A percentile compares a stretch with the other conserved stretches of the same genome.
phyloP scores from a whole-genome alignment of 2,329 filamentous ascomycete genomes.

The Colletotrichum musicola region DNA sequence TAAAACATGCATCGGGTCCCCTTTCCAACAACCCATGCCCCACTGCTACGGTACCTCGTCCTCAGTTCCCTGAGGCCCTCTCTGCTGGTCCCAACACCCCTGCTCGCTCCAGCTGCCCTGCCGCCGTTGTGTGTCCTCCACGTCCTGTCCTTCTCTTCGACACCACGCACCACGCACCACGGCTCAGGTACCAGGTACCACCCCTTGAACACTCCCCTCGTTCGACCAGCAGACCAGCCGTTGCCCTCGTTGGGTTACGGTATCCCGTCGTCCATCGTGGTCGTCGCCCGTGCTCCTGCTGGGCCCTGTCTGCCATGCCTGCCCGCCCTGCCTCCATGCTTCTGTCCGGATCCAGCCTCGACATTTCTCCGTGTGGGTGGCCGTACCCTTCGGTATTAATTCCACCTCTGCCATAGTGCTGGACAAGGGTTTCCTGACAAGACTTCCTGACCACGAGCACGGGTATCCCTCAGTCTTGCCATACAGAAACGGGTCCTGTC shows the following conservation, averaged over 20 bases:
- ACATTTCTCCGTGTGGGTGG: slow-evolving; percentile 60
- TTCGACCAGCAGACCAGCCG: slow-evolving; percentile 26
- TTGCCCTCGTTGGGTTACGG: neutral
- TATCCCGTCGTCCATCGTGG: slow-evolving; percentile 35
- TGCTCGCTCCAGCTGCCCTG: too few relatives aligned
- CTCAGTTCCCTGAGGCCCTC: slow-evolving; percentile 11
- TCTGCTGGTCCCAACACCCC: too few relatives aligned
- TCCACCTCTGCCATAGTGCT: slow-evolving; percentile 60
- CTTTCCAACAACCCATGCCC: slow-evolving; percentile 45
- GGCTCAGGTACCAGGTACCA: slow-evolving; percentile 55
- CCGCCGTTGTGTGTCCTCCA: neutral
- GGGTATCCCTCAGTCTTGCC: slow-evolving; percentile 46
- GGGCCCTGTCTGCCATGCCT: slow-evolving; percentile 44
- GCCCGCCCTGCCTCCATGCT: slow-evolving; percentile 48
- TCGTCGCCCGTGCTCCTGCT: slow-evolving; percentile 52
- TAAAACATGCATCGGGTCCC: slow-evolving; percentile 49
- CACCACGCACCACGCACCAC: slow-evolving; percentile 49
- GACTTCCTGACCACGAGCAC: slow-evolving; percentile 51
- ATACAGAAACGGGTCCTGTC: slow-evolving; percentile 57
- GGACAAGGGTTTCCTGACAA: slow-evolving; percentile 55
- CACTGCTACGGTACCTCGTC: slow-evolving; percentile 45
- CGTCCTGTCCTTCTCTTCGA: slow-evolving; percentile 7
- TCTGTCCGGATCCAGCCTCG: slow-evolving; percentile 58
- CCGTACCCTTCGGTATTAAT: slow-evolving; percentile 60
- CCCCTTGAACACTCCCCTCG: slow-evolving; percentile 34